Conservation (phyloP, 2,329 filamentous ascomycete genomes). For the Stemphylium beticola region DNA sequence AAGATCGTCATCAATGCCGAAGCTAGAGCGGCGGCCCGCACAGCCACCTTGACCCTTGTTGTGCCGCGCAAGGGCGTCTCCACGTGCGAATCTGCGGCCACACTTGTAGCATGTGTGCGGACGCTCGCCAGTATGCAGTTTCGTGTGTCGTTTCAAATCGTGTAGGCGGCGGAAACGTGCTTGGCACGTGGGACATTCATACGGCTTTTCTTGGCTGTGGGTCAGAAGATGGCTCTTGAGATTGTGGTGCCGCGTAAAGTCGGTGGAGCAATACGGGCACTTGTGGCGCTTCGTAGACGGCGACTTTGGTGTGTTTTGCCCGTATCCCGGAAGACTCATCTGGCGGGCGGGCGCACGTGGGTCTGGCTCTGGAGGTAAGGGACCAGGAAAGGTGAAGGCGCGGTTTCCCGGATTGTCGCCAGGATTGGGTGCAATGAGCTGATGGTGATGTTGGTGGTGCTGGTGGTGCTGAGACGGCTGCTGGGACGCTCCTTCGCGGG, state of each 20-base stretch:
- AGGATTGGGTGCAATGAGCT: constrained; percentile 45
- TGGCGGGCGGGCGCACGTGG: constrained; percentile 61
- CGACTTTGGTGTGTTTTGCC: constrained; percentile 67
- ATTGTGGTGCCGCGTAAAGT: constrained; percentile 97
- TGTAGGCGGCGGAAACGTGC: constrained; percentile 91
- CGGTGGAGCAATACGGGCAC: constrained; percentile 94
- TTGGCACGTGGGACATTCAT: constrained; percentile 89
- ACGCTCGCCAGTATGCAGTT: constrained; percentile 94
- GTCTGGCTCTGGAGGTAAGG: constrained; percentile 55
- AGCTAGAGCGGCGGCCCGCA: constrained; percentile 87
- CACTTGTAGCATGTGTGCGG: constrained; percentile 95
- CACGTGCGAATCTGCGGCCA: constrained; percentile 90
- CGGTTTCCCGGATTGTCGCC: constrained; percentile 55
- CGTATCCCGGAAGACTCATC: constrained; percentile 65
- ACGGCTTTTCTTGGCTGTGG: constrained; percentile 98
- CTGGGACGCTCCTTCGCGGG: constrained; percentile 48
- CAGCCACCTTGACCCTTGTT: constrained; percentile 96
- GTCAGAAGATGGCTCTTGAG: constrained; percentile 96
- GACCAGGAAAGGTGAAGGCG: constrained; percentile 69
- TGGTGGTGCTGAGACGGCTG: constrained; percentile 32
- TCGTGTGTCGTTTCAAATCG: constrained; percentile 93
- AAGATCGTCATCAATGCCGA: constrained; percentile 76
- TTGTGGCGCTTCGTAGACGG: constrained; percentile 89
- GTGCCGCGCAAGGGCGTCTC: constrained; percentile 91
- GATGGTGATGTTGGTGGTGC: constrained; percentile 36